Percentiles rank a stretch among this genome's conserved stretches.
phyloP scores from a whole-genome alignment of 1,284 basidiomycete genomes.

The Meripilus lineatus region DNA sequence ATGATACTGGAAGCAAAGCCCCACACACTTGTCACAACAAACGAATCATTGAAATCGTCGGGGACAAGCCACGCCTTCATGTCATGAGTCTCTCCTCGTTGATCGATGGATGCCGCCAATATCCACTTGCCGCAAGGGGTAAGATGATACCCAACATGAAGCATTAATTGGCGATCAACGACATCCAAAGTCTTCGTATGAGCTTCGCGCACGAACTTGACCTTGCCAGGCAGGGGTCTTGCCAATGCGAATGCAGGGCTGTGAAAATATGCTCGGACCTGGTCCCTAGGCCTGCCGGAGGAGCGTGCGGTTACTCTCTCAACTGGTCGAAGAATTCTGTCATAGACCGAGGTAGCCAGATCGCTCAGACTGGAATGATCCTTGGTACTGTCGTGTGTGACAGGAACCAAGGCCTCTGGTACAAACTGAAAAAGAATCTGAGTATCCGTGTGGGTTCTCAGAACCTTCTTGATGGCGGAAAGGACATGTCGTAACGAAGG shows the following conservation, averaged over 20 bases:
- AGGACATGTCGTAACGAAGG: conserved; percentile 61
- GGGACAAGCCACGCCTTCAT: conserved; percentile 60
- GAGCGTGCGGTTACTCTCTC: conserved; percentile 54
- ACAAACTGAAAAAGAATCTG: conserved; percentile 63
- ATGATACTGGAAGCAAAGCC: conserved; percentile 56
- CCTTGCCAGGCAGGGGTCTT: conserved; percentile 38
- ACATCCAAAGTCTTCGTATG: conserved; percentile 56
- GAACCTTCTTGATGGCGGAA: conserved; percentile 50
- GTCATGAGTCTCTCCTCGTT: conserved; percentile 69
- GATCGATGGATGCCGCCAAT: conserved; percentile 68
- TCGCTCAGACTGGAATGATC: conserved; percentile 29
- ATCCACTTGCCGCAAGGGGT: conserved; percentile 70
- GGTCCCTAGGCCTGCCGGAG: too few species aligned
- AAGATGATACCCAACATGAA: conserved; percentile 72
- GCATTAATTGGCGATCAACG: conserved; percentile 59
- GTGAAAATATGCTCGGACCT: conserved; percentile 49
- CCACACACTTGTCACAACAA: conserved; percentile 58
- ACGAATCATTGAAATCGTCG: conserved; percentile 34
- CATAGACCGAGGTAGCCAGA: conserved; percentile 49
- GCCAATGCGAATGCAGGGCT: conserved; percentile 63
- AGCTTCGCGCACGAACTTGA: conserved; percentile 40
- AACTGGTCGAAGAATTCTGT: conserved; percentile 58
- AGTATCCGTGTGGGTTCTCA: conserved; percentile 39
- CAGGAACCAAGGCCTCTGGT: conserved; percentile 53
- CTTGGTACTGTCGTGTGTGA: too few species aligned